Evolutionary conservation across 1,284 basidiomycete species (phyloP).

Genomic region (Sparassis latifolia): DNA sequence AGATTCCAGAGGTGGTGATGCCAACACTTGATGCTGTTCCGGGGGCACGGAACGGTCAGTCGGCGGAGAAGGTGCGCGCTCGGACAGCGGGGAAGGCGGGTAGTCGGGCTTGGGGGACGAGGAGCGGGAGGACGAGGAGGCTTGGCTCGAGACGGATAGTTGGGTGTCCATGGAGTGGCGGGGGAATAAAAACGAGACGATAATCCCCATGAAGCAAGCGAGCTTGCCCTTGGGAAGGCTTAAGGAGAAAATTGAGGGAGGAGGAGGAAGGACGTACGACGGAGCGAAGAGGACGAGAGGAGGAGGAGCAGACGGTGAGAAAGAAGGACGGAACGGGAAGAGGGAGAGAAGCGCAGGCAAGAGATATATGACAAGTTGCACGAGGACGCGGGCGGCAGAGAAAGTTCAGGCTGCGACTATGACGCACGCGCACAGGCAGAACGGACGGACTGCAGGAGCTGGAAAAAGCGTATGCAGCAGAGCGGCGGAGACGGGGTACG

Average conservation of each 20-base stretch:
- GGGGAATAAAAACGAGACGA: conserved; percentile 27
- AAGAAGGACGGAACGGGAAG: conserved; percentile 6
- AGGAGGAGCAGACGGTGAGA: conserved; percentile 4
- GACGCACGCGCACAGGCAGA: conserved; percentile 6
- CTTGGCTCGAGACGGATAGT: conserved; percentile 16
- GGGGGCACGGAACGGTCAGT: conserved; percentile 9
- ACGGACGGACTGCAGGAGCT: neutral
- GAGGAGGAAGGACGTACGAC: conserved; percentile 9
- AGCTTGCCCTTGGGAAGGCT: neutral
- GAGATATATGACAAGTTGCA: neutral
- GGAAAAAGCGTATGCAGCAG: no score
- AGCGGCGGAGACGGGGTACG: no score
- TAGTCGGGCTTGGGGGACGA: conserved; percentile 13
- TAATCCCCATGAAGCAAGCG: conserved; percentile 26
- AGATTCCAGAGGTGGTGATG: conserved; percentile 18
- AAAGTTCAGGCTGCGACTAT: conserved; percentile 3
- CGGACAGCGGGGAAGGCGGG: conserved; percentile 6
- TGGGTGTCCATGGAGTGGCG: conserved; percentile 25
- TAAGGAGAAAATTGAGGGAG: conserved; percentile 1
- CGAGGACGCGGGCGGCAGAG: conserved; percentile 16
- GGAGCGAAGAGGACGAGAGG: conserved; percentile 5
- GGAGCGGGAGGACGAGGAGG: conserved; percentile 20
- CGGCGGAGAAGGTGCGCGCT: conserved; percentile 7
- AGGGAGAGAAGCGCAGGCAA: conserved; percentile 14
- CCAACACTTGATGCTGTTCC: conserved; percentile 11